These are phyloP conservation scores for Aspergillus funiculosus DNA, from an alignment of 495 filamentous ascomycete species.

Conservation along the genomic window DNA sequence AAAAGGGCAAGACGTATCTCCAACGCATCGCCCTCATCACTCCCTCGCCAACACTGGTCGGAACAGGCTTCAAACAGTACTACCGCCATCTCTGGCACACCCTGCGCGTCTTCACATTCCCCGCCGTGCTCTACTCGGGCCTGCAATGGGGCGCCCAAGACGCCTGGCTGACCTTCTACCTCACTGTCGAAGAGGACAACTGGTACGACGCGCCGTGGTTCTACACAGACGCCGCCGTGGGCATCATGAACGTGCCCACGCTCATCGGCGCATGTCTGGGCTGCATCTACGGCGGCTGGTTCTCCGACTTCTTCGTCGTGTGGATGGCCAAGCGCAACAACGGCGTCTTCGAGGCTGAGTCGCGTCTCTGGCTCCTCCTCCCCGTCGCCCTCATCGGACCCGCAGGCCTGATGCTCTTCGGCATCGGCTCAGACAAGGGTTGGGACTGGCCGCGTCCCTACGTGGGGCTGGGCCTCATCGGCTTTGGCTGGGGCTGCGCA, in stretches of 20 bases:
- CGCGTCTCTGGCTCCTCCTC: slow-evolving; percentile 33
- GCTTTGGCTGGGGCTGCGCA: slow-evolving; percentile 33
- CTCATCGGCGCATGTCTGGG: slow-evolving; percentile 31
- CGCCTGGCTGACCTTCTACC: slow-evolving; percentile 36
- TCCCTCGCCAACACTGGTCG: slow-evolving; percentile 22
- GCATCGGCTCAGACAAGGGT: slow-evolving; percentile 26
- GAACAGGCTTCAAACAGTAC: slow-evolving; percentile 28
- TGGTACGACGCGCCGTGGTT: slow-evolving; percentile 28
- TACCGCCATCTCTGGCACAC: slow-evolving; percentile 20
- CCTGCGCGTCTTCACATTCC: slow-evolving; percentile 30
- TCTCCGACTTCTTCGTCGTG: slow-evolving; percentile 29
- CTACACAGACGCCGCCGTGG: slow-evolving; percentile 28
- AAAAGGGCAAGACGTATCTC: slow-evolving; percentile 22
- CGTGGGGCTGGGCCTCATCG: slow-evolving; percentile 28
- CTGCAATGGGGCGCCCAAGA: slow-evolving; percentile 36
- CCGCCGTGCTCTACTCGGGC: slow-evolving; percentile 29
- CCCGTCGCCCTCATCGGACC: slow-evolving; percentile 26
- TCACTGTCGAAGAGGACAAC: slow-evolving; percentile 32
- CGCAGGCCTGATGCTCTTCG: slow-evolving; percentile 31
- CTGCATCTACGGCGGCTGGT: slow-evolving; percentile 34
- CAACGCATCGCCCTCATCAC: slow-evolving; percentile 29
- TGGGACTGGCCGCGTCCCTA: slow-evolving; percentile 25
- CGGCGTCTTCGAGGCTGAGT: slow-evolving; percentile 31
- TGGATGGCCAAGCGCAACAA: slow-evolving; percentile 28
- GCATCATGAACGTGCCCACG: slow-evolving; percentile 33